Conservation (phyloP, 176 grass and related monocot genomes). For the Cenchrus americanus region DNA sequence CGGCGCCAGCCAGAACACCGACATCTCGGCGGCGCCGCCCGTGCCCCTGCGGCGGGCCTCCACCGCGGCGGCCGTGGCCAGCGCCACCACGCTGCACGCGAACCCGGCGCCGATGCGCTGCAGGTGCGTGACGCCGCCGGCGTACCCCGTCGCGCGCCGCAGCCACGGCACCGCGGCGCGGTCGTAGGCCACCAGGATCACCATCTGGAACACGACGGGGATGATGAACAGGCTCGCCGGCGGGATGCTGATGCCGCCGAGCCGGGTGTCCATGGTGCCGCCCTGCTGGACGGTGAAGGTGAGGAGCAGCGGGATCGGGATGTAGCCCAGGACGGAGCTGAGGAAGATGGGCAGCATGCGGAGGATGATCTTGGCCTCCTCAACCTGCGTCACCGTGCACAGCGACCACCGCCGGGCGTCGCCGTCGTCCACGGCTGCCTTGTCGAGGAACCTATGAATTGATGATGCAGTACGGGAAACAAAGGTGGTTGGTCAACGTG, state of each 20-base stretch:
- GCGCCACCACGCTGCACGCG: conserved; percentile 39
- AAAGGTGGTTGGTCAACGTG: background rate
- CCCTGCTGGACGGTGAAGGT: conserved; percentile 73
- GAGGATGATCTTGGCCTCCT: conserved; percentile 23
- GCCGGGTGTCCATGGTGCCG: conserved; percentile 57
- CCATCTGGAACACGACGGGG: conserved; percentile 64
- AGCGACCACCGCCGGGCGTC: conserved; percentile 29
- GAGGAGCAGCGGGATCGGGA: conserved; percentile 62
- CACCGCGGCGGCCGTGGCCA: conserved; percentile 53
- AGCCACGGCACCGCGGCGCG: conserved; percentile 50
- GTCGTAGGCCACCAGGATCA: conserved; percentile 61
- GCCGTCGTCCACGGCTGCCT: conserved; percentile 49
- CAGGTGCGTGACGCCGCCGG: conserved; percentile 59
- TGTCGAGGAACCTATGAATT: conserved; percentile 41
- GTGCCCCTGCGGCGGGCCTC: conserved; percentile 40
- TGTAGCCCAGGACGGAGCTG: conserved; percentile 51
- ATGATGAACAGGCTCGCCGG: conserved; percentile 72
- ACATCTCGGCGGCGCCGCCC: conserved; percentile 34
- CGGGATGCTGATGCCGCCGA: conserved; percentile 49
- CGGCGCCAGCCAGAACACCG: conserved; percentile 68
- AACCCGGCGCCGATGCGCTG: conserved; percentile 64
- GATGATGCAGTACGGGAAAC: background rate
- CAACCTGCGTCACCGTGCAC: conserved; percentile 25
- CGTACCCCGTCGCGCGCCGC: conserved; percentile 44
- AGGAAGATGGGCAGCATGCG: conserved; percentile 74